Conservation (phyloP, 225 moss, liverwort and hornwort species). For the Bryum argenteum region DNA sequence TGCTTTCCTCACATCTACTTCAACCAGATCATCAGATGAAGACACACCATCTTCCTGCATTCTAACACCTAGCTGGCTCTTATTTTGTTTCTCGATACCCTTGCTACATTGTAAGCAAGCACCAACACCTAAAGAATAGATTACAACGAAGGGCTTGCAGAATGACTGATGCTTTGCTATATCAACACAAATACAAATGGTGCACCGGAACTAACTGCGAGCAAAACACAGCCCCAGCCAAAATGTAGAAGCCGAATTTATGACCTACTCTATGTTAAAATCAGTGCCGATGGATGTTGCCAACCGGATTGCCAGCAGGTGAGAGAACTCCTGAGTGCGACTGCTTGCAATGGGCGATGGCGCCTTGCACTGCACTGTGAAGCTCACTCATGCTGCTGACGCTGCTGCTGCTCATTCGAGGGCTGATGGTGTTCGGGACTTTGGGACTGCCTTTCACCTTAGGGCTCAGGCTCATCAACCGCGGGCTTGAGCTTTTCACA, state of each 20-base stretch:
- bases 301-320: constrained; percentile 30
- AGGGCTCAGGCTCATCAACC: constrained; percentile 56
- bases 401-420: constrained; percentile 59
- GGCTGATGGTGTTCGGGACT: constrained; percentile 48
- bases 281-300: constrained; percentile 29
- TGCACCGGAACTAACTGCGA: constrained; percentile 29
- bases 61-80: constrained; percentile 27
- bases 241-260: constrained; percentile 25
- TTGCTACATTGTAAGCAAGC: constrained; percentile 35
- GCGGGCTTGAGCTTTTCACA: constrained; percentile 48
- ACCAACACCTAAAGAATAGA: constrained; percentile 28
- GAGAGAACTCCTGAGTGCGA: constrained; percentile 72
- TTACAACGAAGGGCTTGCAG: constrained; percentile 29
- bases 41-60: constrained; percentile 31
- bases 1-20: constrained; percentile 30
- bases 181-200: constrained; percentile 24
- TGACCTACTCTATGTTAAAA: constrained; percentile 19
- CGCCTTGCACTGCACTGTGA: constrained; percentile 91
- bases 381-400: constrained; percentile 77
- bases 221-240: constrained; percentile 24
- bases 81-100: constrained; percentile 25
- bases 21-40: constrained; percentile 26
- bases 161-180: constrained; percentile 26
- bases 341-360: constrained; percentile 96
- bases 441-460: constrained; percentile 58